Evolutionary conservation across 1,139 yeast species (phyloP).

Genomic region (Taphrina flavorubra): DNA sequence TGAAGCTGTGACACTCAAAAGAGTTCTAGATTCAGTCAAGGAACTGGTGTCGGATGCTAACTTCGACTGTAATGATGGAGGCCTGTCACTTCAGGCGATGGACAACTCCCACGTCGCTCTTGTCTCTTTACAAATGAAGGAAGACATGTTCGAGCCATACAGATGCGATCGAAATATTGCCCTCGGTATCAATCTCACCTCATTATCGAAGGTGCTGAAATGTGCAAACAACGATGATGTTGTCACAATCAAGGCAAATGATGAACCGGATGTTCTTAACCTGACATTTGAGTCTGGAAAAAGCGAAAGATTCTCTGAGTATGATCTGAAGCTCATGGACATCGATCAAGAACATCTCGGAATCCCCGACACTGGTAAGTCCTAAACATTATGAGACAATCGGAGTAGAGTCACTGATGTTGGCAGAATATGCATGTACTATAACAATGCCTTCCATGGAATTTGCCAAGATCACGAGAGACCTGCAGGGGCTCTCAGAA

Average conservation of each 20-base stretch:
- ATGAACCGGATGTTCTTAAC: constrained; percentile 79
- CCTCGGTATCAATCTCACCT: constrained; percentile 86
- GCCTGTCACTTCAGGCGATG: constrained; percentile 95
- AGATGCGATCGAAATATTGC: constrained; percentile 96
- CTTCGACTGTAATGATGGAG: constrained; percentile 93
- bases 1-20: constrained; percentile 88
- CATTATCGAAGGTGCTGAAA: constrained; percentile 82
- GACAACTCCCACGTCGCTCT: constrained; percentile 95
- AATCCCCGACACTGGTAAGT: constrained; percentile 78
- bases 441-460: constrained; percentile 87
- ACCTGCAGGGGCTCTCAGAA: constrained; percentile 82
- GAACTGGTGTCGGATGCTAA: constrained; percentile 43
- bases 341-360: constrained; percentile 93
- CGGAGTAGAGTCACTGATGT: constrained; percentile 1
- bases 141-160: constrained; percentile 88
- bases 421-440: constrained; percentile 70
- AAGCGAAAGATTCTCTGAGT: constrained; percentile 91
- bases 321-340: constrained; percentile 90
- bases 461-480: constrained; percentile 88
- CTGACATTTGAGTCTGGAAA: constrained; percentile 78
- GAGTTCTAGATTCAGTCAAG: constrained; percentile 52
- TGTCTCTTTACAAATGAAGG: constrained; percentile 84
- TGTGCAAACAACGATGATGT: constrained; percentile 92
- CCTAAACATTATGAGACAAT: background rate
- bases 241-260: constrained; percentile 88